Evolutionary conservation across 2,329 filamentous ascomycete genomes (phyloP), one percentile per base, ranked within the genome.

Genomic region (Ophiostoma himal-ulmi): DNA sequence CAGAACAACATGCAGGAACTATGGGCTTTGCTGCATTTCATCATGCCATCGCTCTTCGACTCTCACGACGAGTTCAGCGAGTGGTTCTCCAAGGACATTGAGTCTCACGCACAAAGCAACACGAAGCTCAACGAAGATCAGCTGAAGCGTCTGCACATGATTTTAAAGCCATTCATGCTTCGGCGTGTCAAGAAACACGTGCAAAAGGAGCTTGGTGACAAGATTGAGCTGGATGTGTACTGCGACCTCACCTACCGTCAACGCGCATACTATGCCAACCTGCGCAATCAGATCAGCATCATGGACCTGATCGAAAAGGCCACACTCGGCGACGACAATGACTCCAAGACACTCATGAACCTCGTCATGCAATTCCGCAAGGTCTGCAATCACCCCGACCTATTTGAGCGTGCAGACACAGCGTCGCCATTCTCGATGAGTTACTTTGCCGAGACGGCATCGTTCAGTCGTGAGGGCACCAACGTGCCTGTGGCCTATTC

Each of bases 1-100:
- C 95, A 99, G 80, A 99, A 99, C 83, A 99, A 98, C 84, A 99
- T 99, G 95, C 95, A 98, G 80, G 94, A 99, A 81, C 82, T 99
- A 71, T 99, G 95, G 95, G 95, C 95, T 39, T 82, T 99, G 74
- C 85, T 99, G 26, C 95, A 99, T 85, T 99, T 99, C 82, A 98
- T 98, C 82, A 98, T 99, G 95, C 95, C 95, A n/a, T 97, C 92
- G 62, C 85, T 99, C 68, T 99, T 99, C 80, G 95, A 95, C 79
- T 94, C 91, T 0, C 92, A 95, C 80, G 92, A 96, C 77, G 92
- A 95, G 77, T 96, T 96, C 77, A 94, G 91, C 81, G 92, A 95
- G 76, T 96, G 92, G 92, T 96, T 96, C 79, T 94, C 91, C 69
- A 95, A 95, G 81, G 92, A 95, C 75, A 99, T 99, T 73, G 95